These are phyloP conservation scores for Alternaria viburni DNA, from an alignment of 2,329 filamentous ascomycete genomes.

Conservation along the genomic window DNA sequence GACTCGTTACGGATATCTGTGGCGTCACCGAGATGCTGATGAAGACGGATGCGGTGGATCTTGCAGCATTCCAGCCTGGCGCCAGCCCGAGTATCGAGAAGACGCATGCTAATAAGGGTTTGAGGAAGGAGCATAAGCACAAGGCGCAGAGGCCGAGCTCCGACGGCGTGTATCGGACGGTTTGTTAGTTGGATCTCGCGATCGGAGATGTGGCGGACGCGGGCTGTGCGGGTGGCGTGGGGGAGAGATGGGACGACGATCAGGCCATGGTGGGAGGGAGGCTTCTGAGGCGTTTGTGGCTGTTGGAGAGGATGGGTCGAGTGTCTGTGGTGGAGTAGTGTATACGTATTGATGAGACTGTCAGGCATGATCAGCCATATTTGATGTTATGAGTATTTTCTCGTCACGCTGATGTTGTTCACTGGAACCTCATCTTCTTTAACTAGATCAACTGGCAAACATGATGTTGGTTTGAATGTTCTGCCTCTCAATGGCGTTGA, in stretches of 20 bases:
- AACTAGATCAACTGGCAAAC: not conserved
- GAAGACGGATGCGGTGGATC: constrained; percentile 58
- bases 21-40: constrained; percentile 67
- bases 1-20: constrained; percentile 66
- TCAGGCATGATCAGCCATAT: not conserved
- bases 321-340: too few relatives aligned
- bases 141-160: constrained; percentile 54
- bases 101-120: constrained; percentile 46
- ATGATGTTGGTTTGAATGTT: not conserved
- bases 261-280: not conserved
- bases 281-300: not conserved
- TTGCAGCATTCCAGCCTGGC: constrained; percentile 56
- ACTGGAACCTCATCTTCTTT: not conserved
- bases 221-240: not conserved
- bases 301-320: not conserved
- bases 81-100: constrained; percentile 51
- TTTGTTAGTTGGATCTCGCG: constrained; percentile 47
- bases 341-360: not conserved
- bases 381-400: not conserved
- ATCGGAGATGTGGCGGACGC: not conserved
- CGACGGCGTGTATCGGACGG: constrained; percentile 56
- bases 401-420: not conserved
- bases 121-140: constrained; percentile 51
- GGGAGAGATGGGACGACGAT: not conserved
- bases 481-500: not conserved